These are phyloP conservation scores for Microstegium vimineum DNA, from an alignment of 176 grass and related monocot species.

Conservation along the genomic window DNA sequence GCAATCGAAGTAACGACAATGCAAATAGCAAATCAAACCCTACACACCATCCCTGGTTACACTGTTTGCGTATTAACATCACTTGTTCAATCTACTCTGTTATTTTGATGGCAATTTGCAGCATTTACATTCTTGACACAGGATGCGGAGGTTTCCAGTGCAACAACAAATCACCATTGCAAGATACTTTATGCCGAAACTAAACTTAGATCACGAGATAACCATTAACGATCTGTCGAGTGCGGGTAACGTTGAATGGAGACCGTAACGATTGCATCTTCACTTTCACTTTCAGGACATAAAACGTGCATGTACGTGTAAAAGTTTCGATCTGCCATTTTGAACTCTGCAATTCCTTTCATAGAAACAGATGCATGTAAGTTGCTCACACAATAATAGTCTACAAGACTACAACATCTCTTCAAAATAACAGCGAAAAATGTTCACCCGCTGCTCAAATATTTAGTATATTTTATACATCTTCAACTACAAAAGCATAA, in stretches of 20 bases:
- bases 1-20: background rate
- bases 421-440: background rate
- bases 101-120: background rate
- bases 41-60: background rate
- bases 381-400: background rate
- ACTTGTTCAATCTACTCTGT: background rate
- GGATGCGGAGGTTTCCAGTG: background rate
- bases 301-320: background rate
- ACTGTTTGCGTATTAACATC: background rate
- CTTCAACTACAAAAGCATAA: background rate
- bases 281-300: background rate
- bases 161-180: background rate
- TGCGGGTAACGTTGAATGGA: background rate
- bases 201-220: background rate
- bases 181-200: background rate
- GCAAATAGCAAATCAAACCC: background rate
- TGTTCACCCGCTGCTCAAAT: background rate
- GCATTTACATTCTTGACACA: background rate
- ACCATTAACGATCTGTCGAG: background rate
- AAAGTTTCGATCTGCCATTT: background rate
- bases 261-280: background rate
- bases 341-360: background rate
- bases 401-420: background rate
- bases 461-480: background rate
- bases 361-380: background rate